phyloP scores from a whole-genome alignment of 257 asterid species.

The Linderniella brevidens region DNA sequence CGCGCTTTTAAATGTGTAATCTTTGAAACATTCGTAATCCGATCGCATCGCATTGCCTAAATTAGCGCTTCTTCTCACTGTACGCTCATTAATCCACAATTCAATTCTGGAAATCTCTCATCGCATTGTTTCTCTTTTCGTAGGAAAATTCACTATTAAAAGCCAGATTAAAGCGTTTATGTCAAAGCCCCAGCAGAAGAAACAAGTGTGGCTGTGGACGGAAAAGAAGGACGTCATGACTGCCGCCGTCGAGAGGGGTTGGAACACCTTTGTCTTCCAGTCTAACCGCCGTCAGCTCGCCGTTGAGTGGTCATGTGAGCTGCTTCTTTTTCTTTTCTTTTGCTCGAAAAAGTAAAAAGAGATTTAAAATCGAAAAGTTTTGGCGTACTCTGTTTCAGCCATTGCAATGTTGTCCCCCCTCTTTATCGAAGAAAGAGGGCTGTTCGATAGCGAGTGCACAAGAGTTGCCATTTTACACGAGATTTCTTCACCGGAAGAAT shows the following conservation, averaged over 20 bases:
- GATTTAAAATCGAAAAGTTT: background rate
- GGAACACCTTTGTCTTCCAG: conserved; percentile 58
- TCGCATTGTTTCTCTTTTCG: no score
- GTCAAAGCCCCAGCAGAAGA: conserved; percentile 13
- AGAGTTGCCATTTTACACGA: no score
- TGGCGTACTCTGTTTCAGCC: conserved; percentile 33
- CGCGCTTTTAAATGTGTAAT: no score
- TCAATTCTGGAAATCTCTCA: no score
- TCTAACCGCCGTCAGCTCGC: conserved; percentile 42
- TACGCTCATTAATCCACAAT: no score
- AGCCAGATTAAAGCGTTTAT: no score
- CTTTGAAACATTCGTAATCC: no score
- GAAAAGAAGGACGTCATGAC: conserved; percentile 78
- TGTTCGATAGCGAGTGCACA: no score
- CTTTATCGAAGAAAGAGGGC: conserved; percentile 10
- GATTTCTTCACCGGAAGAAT: no score
- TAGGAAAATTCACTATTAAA: no score
- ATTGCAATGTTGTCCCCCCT: conserved; percentile 51
- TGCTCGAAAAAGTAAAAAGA: conserved; percentile 1
- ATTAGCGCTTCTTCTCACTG: no score
- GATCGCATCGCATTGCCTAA: no score
- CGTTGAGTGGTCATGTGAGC: conserved; percentile 64
- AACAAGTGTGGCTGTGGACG: conserved; percentile 80
- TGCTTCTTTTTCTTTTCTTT: conserved; percentile 1
- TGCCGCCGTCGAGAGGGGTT: conserved; percentile 80